phyloP scores from a whole-genome alignment of 1,284 basidiomycete species.

The Puccinia novopanici region DNA sequence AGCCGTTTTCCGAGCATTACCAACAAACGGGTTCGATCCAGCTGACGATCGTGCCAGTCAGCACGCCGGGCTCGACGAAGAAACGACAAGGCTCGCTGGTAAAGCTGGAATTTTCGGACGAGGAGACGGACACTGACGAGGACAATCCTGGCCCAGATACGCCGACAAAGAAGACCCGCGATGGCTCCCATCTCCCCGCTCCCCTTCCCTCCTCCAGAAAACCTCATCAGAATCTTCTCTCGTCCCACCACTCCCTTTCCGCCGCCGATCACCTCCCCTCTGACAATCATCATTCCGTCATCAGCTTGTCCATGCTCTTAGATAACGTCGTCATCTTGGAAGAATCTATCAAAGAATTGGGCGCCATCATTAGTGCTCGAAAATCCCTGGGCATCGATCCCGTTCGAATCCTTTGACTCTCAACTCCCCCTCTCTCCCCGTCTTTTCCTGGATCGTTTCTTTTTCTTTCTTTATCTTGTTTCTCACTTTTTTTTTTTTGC shows the following conservation, averaged over 20 bases:
- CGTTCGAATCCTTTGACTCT: conserved; percentile 51
- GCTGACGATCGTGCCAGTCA: conserved; percentile 59
- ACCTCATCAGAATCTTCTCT: neutral
- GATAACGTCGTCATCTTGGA: conserved; percentile 95
- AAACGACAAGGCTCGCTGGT: conserved; percentile 5
- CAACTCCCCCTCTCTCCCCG: neutral
- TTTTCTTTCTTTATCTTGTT: conserved; percentile 6
- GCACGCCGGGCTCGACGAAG: conserved; percentile 35
- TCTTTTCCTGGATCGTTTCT: conserved; percentile 55
- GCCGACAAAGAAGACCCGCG: conserved; percentile 51
- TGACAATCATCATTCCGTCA: conserved; percentile 58
- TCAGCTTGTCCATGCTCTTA: conserved; percentile 78
- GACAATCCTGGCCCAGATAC: conserved; percentile 44
- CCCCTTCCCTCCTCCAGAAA: neutral
- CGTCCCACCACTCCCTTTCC: conserved; percentile 35
- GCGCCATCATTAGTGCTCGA: conserved; percentile 80
- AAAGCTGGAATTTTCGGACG: conserved; percentile 34
- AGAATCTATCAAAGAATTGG: conserved; percentile 90
- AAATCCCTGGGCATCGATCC: conserved; percentile 80
- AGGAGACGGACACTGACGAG: conserved; percentile 3
- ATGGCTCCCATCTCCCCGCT: conserved; percentile 23
- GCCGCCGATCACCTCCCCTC: conserved; percentile 49
- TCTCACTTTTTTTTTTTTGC: neutral
- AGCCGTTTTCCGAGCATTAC: conserved; percentile 40
- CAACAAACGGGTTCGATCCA: conserved; percentile 51